phyloP scores from a whole-genome alignment of 768 basidiomycete species.

The Lactarius hatsudake region DNA sequence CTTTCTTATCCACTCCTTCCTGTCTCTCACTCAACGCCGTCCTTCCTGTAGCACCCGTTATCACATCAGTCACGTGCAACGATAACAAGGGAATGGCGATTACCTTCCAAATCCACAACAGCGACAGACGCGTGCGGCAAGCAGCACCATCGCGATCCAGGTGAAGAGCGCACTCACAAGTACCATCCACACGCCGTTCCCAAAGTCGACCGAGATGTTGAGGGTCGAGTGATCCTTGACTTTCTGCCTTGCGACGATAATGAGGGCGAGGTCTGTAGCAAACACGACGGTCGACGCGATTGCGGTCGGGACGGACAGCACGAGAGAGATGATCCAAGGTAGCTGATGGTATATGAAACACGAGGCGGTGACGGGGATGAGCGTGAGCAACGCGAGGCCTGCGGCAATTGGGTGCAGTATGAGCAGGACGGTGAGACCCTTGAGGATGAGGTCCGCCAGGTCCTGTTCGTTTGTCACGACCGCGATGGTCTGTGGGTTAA shows the following conservation, averaged over 20 bases:
- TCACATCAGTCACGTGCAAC: background rate
- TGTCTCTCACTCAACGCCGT: background rate
- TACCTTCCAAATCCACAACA: constrained; percentile 49
- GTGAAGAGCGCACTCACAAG: constrained; percentile 50
- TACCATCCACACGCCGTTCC: constrained; percentile 76
- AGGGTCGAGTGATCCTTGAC: constrained; percentile 41
- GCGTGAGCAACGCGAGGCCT: constrained; percentile 53
- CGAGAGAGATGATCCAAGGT: constrained; percentile 53
- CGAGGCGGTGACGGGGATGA: constrained; percentile 36
- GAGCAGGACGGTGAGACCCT: constrained; percentile 48
- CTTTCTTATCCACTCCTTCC: background rate
- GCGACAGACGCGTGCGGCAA: constrained; percentile 62
- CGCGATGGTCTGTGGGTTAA: constrained; percentile 44
- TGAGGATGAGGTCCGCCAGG: constrained; percentile 48
- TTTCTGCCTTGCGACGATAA: constrained; percentile 48
- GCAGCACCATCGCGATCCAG: constrained; percentile 59
- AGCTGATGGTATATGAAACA: constrained; percentile 45
- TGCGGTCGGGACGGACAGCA: constrained; percentile 55
- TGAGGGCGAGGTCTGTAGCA: constrained; percentile 60
- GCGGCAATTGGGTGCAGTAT: constrained; percentile 68
- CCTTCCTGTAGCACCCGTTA: background rate
- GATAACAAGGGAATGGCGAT: background rate
- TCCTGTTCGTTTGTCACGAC: constrained; percentile 44
- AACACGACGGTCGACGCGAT: constrained; percentile 55
- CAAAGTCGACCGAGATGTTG: constrained; percentile 50